Conservation (phyloP, 805 yeast genomes). For the Ogataea trehalophila region DNA sequence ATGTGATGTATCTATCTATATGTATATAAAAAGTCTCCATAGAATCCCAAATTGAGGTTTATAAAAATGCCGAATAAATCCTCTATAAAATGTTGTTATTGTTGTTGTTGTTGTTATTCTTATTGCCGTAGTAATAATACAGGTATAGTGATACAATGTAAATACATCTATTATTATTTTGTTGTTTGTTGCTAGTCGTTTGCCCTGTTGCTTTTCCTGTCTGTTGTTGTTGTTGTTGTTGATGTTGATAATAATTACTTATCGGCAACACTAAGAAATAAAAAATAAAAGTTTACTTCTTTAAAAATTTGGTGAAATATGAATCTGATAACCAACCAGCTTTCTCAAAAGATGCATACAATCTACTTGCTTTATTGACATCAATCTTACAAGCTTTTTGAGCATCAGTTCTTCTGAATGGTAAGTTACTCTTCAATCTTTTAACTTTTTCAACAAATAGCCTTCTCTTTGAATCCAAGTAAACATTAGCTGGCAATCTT, state of each 20-base stretch:
- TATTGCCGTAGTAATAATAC: neutral
- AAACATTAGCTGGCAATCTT: constrained; percentile 81
- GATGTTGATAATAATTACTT: neutral
- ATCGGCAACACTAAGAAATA: no score
- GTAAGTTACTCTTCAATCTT: constrained; percentile 61
- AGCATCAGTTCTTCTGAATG: constrained; percentile 94
- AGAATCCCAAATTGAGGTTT: no score
- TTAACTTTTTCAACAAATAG: constrained; percentile 85
- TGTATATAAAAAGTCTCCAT: neutral
- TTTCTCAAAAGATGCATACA: constrained; percentile 84
- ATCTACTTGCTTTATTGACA: constrained; percentile 90
- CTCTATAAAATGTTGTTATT: neutral
- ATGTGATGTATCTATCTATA: neutral
- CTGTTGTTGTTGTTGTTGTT: neutral
- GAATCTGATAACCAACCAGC: constrained; percentile 88
- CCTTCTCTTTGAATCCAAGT: constrained; percentile 75
- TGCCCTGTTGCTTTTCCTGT: neutral
- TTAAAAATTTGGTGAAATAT: constrained; percentile 40
- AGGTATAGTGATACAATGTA: neutral
- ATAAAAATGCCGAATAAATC: no score
- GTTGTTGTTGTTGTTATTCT: no score
- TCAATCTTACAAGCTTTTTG: constrained; percentile 97
- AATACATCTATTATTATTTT: neutral
- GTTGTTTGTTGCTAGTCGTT: neutral
- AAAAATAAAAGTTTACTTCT: no score